Conservation (phyloP, 2,329 filamentous ascomycete genomes). For the Beauveria brongniartii region DNA sequence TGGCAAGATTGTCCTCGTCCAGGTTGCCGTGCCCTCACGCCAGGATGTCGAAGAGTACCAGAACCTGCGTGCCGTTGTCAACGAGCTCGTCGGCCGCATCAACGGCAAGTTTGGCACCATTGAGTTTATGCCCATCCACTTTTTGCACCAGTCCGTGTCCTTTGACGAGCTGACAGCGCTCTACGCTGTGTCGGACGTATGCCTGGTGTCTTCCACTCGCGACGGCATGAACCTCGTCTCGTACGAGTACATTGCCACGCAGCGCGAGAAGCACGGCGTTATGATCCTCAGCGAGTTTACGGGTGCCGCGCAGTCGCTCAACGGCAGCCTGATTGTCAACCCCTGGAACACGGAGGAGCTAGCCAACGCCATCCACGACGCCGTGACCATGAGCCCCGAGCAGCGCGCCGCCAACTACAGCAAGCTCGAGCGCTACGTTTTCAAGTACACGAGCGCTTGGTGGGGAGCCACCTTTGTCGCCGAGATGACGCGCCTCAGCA, state of each 20-base stretch:
- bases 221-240: slow-evolving; percentile 99
- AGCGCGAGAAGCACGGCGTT: slow-evolving; percentile 81
- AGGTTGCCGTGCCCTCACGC: slow-evolving; percentile 88
- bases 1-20: slow-evolving; percentile 90
- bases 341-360: slow-evolving; percentile 98
- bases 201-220: slow-evolving; percentile 87
- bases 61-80: slow-evolving; percentile 88
- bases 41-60: slow-evolving; percentile 98
- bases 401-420: slow-evolving; percentile 79
- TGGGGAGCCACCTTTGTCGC: slow-evolving; percentile 91
- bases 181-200: slow-evolving; percentile 87
- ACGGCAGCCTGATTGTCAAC: slow-evolving; percentile 90
- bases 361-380: slow-evolving; percentile 85
- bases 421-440: slow-evolving; percentile 90
- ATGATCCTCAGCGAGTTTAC: slow-evolving; percentile 97
- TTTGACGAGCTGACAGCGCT: slow-evolving; percentile 93
- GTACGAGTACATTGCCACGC: slow-evolving; percentile 95
- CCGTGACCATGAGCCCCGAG: slow-evolving; percentile 92
- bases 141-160: slow-evolving; percentile 90
- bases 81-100: slow-evolving; percentile 92
- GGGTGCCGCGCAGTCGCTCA: slow-evolving; percentile 88
- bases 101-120: slow-evolving; percentile 96
- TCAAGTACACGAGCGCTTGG: slow-evolving; percentile 96
- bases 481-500: slow-evolving; percentile 57
- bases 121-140: slow-evolving; percentile 98